A percentile compares a stretch with the other conserved stretches of the same genome.
Conservation (phyloP, 1,284 basidiomycete genomes). For the Cutaneotrichosporon sp. region DNA sequence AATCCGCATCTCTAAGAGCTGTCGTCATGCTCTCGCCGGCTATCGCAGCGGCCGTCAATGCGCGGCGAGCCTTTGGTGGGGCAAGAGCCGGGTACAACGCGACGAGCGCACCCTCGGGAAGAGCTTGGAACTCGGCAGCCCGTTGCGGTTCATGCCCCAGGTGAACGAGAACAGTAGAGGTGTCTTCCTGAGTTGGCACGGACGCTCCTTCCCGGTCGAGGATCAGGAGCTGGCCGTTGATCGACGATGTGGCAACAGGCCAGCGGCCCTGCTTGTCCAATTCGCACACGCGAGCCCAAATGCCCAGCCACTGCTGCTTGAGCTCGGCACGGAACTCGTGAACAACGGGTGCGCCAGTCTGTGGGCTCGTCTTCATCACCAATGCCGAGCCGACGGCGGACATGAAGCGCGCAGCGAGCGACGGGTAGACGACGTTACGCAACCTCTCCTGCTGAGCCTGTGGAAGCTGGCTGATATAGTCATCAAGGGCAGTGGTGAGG, state of each 20-base stretch:
- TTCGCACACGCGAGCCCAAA: slow-evolving; percentile 79
- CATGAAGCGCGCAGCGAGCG: slow-evolving; percentile 68
- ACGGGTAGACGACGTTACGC: slow-evolving; percentile 52
- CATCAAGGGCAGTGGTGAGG: slow-evolving; percentile 69
- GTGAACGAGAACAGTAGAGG: slow-evolving; percentile 55
- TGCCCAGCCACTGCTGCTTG: slow-evolving; percentile 88
- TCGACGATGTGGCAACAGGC: slow-evolving; percentile 55
- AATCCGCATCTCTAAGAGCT: slow-evolving; percentile 25
- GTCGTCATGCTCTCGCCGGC: slow-evolving; percentile 24
- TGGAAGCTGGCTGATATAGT: slow-evolving; percentile 65
- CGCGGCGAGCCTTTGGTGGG: slow-evolving; percentile 23
- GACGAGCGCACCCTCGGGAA: slow-evolving; percentile 28
- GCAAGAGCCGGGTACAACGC: slow-evolving; percentile 27
- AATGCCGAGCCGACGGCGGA: slow-evolving; percentile 83
- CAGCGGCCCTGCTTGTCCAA: slow-evolving; percentile 77
- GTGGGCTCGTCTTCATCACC: slow-evolving; percentile 63
- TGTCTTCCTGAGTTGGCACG: slow-evolving; percentile 61
- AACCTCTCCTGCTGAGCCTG: slow-evolving; percentile 17
- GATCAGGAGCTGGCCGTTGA: slow-evolving; percentile 53
- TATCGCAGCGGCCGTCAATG: slow-evolving; percentile 26
- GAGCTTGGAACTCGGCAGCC: slow-evolving; percentile 20
- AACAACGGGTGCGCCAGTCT: slow-evolving; percentile 71
- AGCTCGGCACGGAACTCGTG: slow-evolving; percentile 74
- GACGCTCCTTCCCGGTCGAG: slow-evolving; percentile 73
- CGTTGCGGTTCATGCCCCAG: slow-evolving; percentile 20